A percentile compares a stretch with the other conserved stretches of the same genome.
phyloP scores from a whole-genome alignment of 169 alveolate genomes.

The Plasmodium falciparum region DNA sequence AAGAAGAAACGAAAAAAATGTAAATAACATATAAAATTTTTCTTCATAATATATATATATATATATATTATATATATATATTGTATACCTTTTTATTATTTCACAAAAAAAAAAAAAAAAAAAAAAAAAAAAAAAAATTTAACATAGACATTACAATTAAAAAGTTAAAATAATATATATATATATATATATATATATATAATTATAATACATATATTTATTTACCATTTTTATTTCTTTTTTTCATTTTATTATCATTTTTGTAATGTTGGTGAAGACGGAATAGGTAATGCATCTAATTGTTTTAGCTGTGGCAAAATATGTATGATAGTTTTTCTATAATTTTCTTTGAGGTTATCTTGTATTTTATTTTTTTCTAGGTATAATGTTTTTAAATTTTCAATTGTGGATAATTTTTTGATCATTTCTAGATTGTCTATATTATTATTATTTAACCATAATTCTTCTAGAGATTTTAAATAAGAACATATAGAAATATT shows the following conservation, averaged over 20 bases:
- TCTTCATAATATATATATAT: too few relatives aligned
- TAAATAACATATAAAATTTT: too few relatives aligned
- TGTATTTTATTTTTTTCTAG: conserved; percentile 89
- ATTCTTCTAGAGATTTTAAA: conserved; percentile 83
- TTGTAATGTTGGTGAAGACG: background rate
- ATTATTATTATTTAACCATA: conserved; percentile 87
- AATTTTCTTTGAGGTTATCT: conserved; percentile 85
- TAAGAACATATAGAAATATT: conserved; percentile 75
- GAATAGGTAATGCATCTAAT: conserved; percentile 28
- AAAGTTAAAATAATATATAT: too few relatives aligned
- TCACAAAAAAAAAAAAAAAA: too few relatives aligned
- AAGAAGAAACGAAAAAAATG: too few relatives aligned
- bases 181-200: too few relatives aligned
- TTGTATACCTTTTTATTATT: too few relatives aligned
- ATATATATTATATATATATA: too few relatives aligned
- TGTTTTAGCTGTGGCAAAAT: conserved; percentile 81
- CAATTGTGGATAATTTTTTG: conserved; percentile 69
- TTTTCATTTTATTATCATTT: background rate
- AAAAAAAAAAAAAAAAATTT: too few relatives aligned
- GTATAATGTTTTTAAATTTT: conserved; percentile 83
- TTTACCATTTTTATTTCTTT: background rate
- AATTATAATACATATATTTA: background rate
- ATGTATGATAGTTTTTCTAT: conserved; percentile 82
- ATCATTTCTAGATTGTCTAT: conserved; percentile 80
- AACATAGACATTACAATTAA: too few relatives aligned